Conservation (phyloP, 768 basidiomycete genomes). For the Pholiota molesta region DNA sequence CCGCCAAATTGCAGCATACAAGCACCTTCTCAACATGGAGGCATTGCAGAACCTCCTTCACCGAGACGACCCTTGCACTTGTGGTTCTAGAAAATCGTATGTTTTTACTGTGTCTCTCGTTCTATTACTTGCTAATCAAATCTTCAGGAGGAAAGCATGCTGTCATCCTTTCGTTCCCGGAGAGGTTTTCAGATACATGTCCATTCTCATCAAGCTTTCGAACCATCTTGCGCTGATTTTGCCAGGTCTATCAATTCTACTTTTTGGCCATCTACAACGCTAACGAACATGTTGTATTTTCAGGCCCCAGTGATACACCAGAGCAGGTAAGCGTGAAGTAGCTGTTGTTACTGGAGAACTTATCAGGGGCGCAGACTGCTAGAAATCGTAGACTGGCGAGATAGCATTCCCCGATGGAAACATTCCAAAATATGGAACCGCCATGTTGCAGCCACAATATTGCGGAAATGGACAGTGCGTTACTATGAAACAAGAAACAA, state of each 20-base stretch:
- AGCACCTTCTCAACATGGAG: slow-evolving; percentile 61
- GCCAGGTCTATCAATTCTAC: slow-evolving; percentile 53
- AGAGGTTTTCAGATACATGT: slow-evolving; percentile 77
- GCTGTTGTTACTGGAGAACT: not conserved
- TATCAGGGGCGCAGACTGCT: slow-evolving; percentile 27
- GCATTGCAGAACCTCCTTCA: slow-evolving; percentile 72
- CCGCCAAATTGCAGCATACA: slow-evolving; percentile 75
- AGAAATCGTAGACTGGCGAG: slow-evolving; percentile 63
- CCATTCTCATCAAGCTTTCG: slow-evolving; percentile 82
- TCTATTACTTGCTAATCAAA: not conserved
- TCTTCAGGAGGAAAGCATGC: slow-evolving; percentile 42
- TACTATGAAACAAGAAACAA: not conserved
- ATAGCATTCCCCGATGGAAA: slow-evolving; percentile 62
- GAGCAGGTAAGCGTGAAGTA: slow-evolving; percentile 56
- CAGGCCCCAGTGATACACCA: slow-evolving; percentile 67
- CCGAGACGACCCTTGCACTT: slow-evolving; percentile 75
- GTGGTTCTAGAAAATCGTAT: slow-evolving; percentile 63
- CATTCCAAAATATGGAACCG: slow-evolving; percentile 61
- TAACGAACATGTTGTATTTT: not conserved
- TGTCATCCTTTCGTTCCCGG: slow-evolving; percentile 54
- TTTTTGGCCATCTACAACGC: not conserved
- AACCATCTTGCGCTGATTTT: slow-evolving; percentile 89
- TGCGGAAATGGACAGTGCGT: slow-evolving; percentile 85
- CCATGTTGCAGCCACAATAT: slow-evolving; percentile 63
- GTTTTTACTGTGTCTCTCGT: slow-evolving; percentile 19